Conservation (phyloP, 2,329 filamentous ascomycete genomes). For the Neonectria punicea region DNA sequence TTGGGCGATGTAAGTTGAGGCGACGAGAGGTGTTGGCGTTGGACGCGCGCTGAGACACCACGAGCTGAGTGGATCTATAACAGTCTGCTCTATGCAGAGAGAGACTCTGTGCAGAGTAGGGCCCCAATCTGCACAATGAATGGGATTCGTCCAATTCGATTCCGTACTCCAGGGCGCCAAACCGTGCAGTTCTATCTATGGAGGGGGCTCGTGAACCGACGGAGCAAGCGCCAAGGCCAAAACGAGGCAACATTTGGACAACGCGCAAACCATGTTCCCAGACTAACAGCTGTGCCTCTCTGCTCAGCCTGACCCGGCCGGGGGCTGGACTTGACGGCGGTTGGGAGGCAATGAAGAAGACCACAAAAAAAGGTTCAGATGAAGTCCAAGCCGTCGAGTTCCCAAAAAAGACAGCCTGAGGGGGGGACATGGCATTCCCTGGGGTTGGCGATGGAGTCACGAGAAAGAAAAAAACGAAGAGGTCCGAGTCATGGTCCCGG, state of each 20-base stretch:
- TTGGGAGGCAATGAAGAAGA: neutral
- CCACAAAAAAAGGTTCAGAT: neutral
- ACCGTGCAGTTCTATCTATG: too few species aligned
- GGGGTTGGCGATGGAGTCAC: neutral
- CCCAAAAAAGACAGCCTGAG: neutral
- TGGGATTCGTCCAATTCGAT: neutral
- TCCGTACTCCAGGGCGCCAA: neutral
- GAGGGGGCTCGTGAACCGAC: too few species aligned
- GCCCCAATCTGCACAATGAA: neutral
- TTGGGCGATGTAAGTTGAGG: neutral
- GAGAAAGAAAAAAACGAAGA: neutral
- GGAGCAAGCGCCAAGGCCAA: neutral
- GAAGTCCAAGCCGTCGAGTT: neutral
- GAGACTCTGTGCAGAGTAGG: neutral
- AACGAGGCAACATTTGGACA: neutral
- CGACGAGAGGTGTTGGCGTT: neutral
- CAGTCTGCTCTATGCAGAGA: neutral
- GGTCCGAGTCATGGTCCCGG: neutral
- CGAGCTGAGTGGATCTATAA: conserved; percentile 29
- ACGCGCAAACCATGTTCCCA: neutral
- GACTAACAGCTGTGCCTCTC: neutral
- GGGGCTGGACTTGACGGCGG: conserved; percentile 6
- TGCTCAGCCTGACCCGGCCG: neutral
- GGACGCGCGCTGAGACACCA: conserved; percentile 32
- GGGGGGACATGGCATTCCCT: neutral